Evolutionary conservation across 352 stramenopile genomes (phyloP), one percentile per base, ranked within the genome.

Genomic region (Phytophthora hibernalis): DNA sequence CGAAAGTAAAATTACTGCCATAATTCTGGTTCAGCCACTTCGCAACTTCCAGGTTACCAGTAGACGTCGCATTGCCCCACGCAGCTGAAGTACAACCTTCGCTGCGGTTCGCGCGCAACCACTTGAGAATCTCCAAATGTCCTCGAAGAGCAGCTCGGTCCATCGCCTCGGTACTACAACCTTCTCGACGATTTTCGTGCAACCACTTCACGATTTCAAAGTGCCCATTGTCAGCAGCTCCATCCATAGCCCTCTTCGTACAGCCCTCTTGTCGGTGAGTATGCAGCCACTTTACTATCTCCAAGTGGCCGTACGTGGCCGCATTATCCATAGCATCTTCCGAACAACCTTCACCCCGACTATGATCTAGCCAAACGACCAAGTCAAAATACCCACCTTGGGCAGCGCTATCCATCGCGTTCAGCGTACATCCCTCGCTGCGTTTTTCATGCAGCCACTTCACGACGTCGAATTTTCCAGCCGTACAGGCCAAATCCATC

Each of bases 361-460:
- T 40, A 2, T 40, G 15, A 26, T 54, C 24, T 11, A 54, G 47
- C 22, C 26, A 54, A 33, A 33, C 28, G 28, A 33, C 28, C 28
- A 33, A 33, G 12, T 33, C 28, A 1, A 33, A 33, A 9, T 33
- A 8, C 28, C 28, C 28, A 9, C 8, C 1, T 33, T 9, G 28
- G 8, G 8, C 28, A 21, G 48, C 28, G 12, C 26, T 22, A 43
- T 54, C 18, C 48, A 54, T 54, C 20, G 48, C 48, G 1, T 15
- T 28, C 1, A 21, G n/a, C 6, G 48, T 54, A 12, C 48, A 54
- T 7, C 48, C 26, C 20, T 42, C 28, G 8, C 20, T 26, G 8
- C 48, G 26, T 11, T 54, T 43, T 26, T 30, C n/a, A 21, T 54
- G 48, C 18, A 43, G 28, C 48, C 48, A 54, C 24, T 54, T 20